These are phyloP conservation scores for Grammothele lineata DNA, from an alignment of 768 basidiomycete species.

Conservation along the genomic window DNA sequence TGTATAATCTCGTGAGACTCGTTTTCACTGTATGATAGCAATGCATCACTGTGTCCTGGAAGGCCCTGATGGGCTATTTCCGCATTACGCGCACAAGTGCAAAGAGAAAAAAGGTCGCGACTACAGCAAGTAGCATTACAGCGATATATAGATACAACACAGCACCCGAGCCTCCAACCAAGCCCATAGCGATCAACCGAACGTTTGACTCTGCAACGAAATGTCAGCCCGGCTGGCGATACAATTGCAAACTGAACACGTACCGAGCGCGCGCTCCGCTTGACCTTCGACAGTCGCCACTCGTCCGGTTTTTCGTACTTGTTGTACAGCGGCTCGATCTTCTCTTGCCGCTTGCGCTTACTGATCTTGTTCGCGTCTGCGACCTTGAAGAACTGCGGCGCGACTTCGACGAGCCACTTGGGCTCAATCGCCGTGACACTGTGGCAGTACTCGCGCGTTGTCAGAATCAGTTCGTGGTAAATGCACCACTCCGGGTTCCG, in stretches of 20 bases:
- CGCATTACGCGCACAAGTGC: no score
- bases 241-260: slow-evolving; percentile 4
- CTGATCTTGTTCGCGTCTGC: slow-evolving; percentile 98
- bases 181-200: slow-evolving; percentile 49
- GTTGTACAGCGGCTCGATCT: slow-evolving; percentile 94
- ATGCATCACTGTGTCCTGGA: no score
- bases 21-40: no score
- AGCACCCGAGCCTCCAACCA: slow-evolving; percentile 11
- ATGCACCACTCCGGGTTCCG: slow-evolving; percentile 94
- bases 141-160: slow-evolving; percentile 8
- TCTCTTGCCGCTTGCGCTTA: slow-evolving; percentile 93
- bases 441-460: slow-evolving; percentile 92
- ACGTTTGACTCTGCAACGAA: slow-evolving; percentile 69
- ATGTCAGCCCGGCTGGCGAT: neutral
- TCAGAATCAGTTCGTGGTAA: slow-evolving; percentile 94
- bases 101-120: no score
- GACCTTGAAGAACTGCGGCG: slow-evolving; percentile 98
- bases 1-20: no score
- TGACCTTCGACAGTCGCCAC: slow-evolving; percentile 92
- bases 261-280: slow-evolving; percentile 78
- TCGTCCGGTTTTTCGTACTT: slow-evolving; percentile 94
- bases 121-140: slow-evolving; percentile 18
- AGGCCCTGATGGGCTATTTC: no score
- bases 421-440: slow-evolving; percentile 96
- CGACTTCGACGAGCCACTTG: slow-evolving; percentile 97